Evolutionary conservation across 139 green algal genomes (phyloP), one percentile per base, ranked within the genome.

Genomic region (Chlorella sp.): DNA sequence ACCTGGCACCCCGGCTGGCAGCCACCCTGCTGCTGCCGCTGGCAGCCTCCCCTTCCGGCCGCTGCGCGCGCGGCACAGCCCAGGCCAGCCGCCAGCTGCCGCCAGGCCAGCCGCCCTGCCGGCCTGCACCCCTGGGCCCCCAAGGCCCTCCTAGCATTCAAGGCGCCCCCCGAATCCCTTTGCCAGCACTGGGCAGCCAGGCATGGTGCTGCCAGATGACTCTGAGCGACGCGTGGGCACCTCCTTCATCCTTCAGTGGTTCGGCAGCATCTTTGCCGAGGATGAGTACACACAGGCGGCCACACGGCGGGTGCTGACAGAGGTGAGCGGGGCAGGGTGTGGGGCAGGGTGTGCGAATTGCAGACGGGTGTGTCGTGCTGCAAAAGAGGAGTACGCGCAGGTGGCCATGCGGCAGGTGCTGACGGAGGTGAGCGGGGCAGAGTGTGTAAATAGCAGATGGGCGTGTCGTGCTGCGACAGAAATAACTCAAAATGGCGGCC

Each of bases 201-300:
- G 48, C 28, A 86, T 86, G 81, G 81, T 86, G 81, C 81, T 86
- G 32, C 48, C 81, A 1, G 81, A 86, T 12, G 81, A 86, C 48
- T 39, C 22, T 30, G 53, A 86, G 53, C 32, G n/a, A 1, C n/a
- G 32, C 48, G 16, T 16, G 12, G 81, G 81, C 30, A 39, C 81
- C 0, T 73, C 57, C 26, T 88, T 88, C 64, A 64, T 88, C 34
- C 64, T 88, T 2, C 83, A 64, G 24, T 88, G 83, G 83, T 61
- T 88, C 32, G 61, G 53, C 48, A 9, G 12, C 37, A 77, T 79
- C 64, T 88, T 88, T 40, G 75, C 64, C 0, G 83, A 40, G 24
- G 85, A 89, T 48, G 85, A 89, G 19, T 82, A 82, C 19, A n/a
- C 69, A 1, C n/a, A 48, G 3, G 53, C 69, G 7, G 85, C 85